Evolutionary conservation across 2,329 filamentous ascomycete species (phyloP).

Genomic region (Neonectria magnoliae): DNA sequence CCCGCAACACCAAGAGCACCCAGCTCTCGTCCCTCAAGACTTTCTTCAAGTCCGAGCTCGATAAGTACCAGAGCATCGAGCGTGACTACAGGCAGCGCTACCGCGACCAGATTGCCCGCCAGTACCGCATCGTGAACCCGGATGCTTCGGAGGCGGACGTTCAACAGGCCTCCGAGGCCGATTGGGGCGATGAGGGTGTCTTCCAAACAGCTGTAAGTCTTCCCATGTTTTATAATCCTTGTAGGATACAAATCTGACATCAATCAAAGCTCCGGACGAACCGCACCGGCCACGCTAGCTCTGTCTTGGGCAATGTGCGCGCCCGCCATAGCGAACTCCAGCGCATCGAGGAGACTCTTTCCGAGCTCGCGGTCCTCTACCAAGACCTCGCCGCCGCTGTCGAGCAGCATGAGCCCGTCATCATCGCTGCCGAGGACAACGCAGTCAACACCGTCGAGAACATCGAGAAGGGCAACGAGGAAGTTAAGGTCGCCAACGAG

Average conservation of each 20-base stretch:
- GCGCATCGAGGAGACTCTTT: slow-evolving; percentile 79
- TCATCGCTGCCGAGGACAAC: slow-evolving; percentile 71
- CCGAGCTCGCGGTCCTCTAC: slow-evolving; percentile 76
- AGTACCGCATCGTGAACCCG: slow-evolving; percentile 84
- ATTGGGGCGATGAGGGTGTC: slow-evolving; percentile 82
- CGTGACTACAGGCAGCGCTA: slow-evolving; percentile 75
- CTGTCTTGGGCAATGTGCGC: slow-evolving; percentile 80
- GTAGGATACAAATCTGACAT: slow-evolving; percentile 24
- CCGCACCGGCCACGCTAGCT: slow-evolving; percentile 76
- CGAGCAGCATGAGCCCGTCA: slow-evolving; percentile 74
- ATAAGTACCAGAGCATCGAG: slow-evolving; percentile 78
- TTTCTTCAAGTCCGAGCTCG: slow-evolving; percentile 76
- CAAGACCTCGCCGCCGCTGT: slow-evolving; percentile 79
- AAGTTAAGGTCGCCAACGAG: slow-evolving; percentile 75
- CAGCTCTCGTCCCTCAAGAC: slow-evolving; percentile 76
- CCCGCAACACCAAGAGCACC: slow-evolving; percentile 73
- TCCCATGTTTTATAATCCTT: slow-evolving; percentile 6
- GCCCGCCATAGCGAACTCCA: slow-evolving; percentile 86
- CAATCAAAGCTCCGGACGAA: slow-evolving; percentile 73
- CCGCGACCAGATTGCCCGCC: slow-evolving; percentile 80
- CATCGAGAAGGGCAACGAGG: slow-evolving; percentile 73
- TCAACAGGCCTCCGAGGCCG: slow-evolving; percentile 71
- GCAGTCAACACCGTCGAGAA: slow-evolving; percentile 73
- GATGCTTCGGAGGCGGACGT: slow-evolving; percentile 81
- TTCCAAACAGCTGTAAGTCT: slow-evolving; percentile 81